These are phyloP conservation scores for Limnanthes douglasii DNA, from an alignment of 345 rosid genomes.

Conservation along the genomic window DNA sequence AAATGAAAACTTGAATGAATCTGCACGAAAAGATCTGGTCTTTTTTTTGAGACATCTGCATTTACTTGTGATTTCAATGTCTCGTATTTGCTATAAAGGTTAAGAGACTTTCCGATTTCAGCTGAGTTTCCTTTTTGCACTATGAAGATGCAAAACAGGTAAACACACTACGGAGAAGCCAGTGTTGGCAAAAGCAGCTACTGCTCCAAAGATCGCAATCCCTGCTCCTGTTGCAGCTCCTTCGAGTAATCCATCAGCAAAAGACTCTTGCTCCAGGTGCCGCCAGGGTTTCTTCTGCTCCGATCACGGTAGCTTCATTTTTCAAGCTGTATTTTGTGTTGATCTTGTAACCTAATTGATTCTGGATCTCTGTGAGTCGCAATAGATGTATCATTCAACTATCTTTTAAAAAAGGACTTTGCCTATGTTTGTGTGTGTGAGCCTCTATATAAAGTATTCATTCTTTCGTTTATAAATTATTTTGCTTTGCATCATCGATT, in stretches of 20 bases:
- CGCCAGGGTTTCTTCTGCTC: slow-evolving; percentile 96
- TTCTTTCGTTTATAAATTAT: too few species aligned
- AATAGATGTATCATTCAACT: too few species aligned
- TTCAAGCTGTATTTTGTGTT: too few species aligned
- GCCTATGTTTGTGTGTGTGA: too few species aligned
- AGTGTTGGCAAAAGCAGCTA: slow-evolving; percentile 30
- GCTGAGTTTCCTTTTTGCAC: slow-evolving; percentile 11
- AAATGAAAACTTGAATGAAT: too few species aligned
- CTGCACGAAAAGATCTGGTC: slow-evolving; percentile 22
- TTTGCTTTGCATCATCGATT: too few species aligned
- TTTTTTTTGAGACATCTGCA: neutral
- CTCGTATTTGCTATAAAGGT: neutral
- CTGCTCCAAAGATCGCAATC: slow-evolving; percentile 20
- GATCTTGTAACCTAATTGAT: too few species aligned
- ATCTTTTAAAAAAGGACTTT: too few species aligned
- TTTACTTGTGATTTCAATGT: neutral
- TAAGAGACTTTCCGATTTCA: too few species aligned
- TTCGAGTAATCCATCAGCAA: slow-evolving; percentile 21
- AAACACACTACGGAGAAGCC: slow-evolving; percentile 94
- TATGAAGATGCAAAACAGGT: slow-evolving; percentile 84
- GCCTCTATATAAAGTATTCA: too few species aligned
- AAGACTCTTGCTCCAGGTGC: slow-evolving; percentile 72
- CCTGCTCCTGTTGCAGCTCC: slow-evolving; percentile 21
- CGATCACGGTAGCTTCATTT: slow-evolving; percentile 50
- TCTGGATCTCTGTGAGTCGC: too few species aligned